Conservation (phyloP, 805 yeast genomes). For the Yamadazyma sp. region DNA sequence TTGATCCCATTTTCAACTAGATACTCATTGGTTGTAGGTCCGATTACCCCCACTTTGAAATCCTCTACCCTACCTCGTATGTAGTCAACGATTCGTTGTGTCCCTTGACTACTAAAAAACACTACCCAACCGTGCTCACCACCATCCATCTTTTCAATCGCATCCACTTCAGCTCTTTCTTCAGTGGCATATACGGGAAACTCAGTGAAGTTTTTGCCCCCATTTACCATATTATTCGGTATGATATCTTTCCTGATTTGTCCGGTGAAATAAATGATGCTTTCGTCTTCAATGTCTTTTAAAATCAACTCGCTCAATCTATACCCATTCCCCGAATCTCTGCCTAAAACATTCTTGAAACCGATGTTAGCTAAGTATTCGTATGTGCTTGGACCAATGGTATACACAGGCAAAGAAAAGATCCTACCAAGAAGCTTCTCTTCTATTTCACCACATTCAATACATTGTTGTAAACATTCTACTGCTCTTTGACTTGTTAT, state of each 20-base stretch:
- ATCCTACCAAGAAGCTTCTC: slow-evolving; percentile 22
- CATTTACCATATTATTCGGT: slow-evolving; percentile 54
- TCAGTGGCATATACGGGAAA: slow-evolving; percentile 67
- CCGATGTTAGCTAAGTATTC: slow-evolving; percentile 59
- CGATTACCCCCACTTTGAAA: slow-evolving; percentile 73
- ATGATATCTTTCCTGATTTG: slow-evolving; percentile 79
- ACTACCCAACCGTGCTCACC: slow-evolving; percentile 60
- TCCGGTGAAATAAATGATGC: slow-evolving; percentile 78
- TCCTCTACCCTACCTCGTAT: slow-evolving; percentile 15
- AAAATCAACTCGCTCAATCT: slow-evolving; percentile 64
- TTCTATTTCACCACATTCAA: slow-evolving; percentile 24
- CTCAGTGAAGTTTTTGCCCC: slow-evolving; percentile 53
- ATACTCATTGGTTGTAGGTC: slow-evolving; percentile 83
- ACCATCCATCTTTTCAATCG: slow-evolving; percentile 36
- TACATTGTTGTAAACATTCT: slow-evolving; percentile 60
- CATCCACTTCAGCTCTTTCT: slow-evolving; percentile 40
- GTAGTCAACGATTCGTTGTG: slow-evolving; percentile 57
- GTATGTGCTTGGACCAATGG: slow-evolving; percentile 91
- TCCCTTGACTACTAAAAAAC: slow-evolving; percentile 90
- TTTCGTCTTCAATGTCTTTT: slow-evolving; percentile 23
- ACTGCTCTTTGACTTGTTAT: slow-evolving; percentile 92
- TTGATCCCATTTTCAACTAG: slow-evolving; percentile 49
- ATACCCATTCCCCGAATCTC: slow-evolving; percentile 77
- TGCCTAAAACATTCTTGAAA: slow-evolving; percentile 63
- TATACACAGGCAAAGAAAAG: slow-evolving; percentile 59